Evolutionary conservation across 2,329 filamentous ascomycete genomes (phyloP), one percentile per base, ranked within the genome.

Genomic region (Tolypocladium sp.): DNA sequence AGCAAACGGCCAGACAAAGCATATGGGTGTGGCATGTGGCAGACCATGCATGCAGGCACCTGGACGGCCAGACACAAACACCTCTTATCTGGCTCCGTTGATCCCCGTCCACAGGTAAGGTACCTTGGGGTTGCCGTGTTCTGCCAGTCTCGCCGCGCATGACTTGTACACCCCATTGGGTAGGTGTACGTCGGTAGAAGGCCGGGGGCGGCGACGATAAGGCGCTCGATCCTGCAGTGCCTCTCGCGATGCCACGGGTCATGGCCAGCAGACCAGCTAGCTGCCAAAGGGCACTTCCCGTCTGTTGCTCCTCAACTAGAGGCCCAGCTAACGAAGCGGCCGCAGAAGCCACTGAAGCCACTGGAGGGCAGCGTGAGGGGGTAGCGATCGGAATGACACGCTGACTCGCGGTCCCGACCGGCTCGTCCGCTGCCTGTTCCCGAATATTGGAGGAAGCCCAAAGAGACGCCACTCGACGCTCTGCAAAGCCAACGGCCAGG

Each of bases 401-500:
- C 58, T 60, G 58, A 60, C 58, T 60, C 58, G 56, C 58, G 58
- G 41, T 35, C 41, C 42, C 35, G 38, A 33, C 54, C 30, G 53
- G 44, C 4, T 30, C 33, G 35, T 37, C 27, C 52, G 57, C 41
- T 4, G 51, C 27, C 22, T 22, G 37, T 27, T 40, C 37, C 20
- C 30, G 22, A 49, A 35, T 37, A 60, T 55, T 60, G 61, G 35
- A 8, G 33, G 22, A 15, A 41, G n/a, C 59, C 38, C 27, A 44
- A 9, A 49, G 33, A 55, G 27, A 49, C 57, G 56, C 54, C 58
- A 59, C 57, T 55, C 17, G 40, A 17, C 40, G 44, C 40, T 38
- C 30, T 6, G 49, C 27, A 17, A n/a, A 52, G 27, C 30, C 27
- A 33, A 52, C 27, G 27, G 27, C 25, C 15, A 15, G 8, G 20